Evolutionary conservation across 352 stramenopile species (phyloP).

Genomic region (Globisporangium perplexum): DNA sequence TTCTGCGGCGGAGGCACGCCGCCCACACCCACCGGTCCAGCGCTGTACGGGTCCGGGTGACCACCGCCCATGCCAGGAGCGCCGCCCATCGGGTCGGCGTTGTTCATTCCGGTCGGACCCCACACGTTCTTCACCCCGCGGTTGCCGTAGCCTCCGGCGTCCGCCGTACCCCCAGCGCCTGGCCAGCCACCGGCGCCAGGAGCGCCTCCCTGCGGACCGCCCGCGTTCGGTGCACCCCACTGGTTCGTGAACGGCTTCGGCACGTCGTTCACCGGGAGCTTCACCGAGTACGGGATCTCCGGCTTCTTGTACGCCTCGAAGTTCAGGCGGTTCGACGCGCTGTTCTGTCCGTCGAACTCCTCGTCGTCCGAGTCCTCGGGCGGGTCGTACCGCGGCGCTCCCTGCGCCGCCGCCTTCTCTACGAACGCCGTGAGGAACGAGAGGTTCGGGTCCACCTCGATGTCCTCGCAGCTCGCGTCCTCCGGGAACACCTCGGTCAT

Average conservation of each 20-base stretch:
- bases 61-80: too few relatives aligned
- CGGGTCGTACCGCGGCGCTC: constrained; percentile 92
- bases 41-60: constrained; percentile 32
- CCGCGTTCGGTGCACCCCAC: constrained; percentile 36
- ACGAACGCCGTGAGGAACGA: constrained; percentile 95
- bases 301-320: constrained; percentile 89
- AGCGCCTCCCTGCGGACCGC: constrained; percentile 6
- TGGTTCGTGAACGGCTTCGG: constrained; percentile 49
- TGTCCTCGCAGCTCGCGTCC: constrained; percentile 93
- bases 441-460: constrained; percentile 95
- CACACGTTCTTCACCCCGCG: constrained; percentile 81
- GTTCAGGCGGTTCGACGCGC: constrained; percentile 65
- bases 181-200: constrained; percentile 19
- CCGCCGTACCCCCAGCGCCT: constrained; percentile 17
- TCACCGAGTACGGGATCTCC: constrained; percentile 83
- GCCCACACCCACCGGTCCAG: constrained; percentile 4
- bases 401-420: constrained; percentile 87
- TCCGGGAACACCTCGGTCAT: constrained; percentile 94
- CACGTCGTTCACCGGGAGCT: constrained; percentile 56
- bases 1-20: constrained; percentile 6
- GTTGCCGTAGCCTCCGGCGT: constrained; percentile 35
- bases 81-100: constrained; percentile 11
- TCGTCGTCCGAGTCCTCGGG: constrained; percentile 96
- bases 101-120: constrained; percentile 75
- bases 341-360: constrained; percentile 72